These are phyloP conservation scores for Backusella tuberculispora DNA, from an alignment of 192 early-diverging fungal species.

Conservation along the genomic window DNA sequence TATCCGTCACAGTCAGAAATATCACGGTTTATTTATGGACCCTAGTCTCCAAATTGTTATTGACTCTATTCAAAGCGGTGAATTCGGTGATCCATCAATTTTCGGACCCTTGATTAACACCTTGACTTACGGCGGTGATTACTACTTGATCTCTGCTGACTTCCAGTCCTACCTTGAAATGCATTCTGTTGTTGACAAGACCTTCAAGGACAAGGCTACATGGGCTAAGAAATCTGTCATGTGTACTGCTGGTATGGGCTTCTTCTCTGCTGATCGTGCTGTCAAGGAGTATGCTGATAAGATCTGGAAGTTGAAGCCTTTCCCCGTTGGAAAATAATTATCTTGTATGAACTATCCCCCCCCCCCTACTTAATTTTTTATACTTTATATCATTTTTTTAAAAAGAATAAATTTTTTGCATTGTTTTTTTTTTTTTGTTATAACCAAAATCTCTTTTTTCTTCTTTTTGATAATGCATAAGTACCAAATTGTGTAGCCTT, in stretches of 20 bases:
- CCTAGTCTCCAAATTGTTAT: constrained; percentile 80
- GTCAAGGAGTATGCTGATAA: constrained; percentile 92
- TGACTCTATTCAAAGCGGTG: constrained; percentile 68
- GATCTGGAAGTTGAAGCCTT: constrained; percentile 83
- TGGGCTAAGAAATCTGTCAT: constrained; percentile 93
- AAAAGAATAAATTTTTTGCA: background rate
- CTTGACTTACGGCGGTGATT: constrained; percentile 85
- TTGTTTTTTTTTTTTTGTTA: background rate
- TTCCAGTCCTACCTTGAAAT: constrained; percentile 86
- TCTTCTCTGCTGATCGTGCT: constrained; percentile 88
- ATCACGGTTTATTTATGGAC: constrained; percentile 78
- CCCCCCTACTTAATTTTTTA: background rate
- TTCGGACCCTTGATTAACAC: constrained; percentile 81
- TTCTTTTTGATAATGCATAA: too few species aligned
- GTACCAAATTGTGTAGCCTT: too few species aligned
- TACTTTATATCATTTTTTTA: background rate
- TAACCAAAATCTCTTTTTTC: too few species aligned
- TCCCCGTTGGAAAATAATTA: background rate
- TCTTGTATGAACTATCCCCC: background rate
- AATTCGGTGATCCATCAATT: constrained; percentile 69
- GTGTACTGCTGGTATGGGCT: constrained; percentile 92
- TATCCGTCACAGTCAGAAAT: constrained; percentile 87
- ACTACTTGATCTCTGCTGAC: constrained; percentile 84
- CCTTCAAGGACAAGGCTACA: constrained; percentile 78
- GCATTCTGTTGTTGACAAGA: constrained; percentile 80